Conservation (phyloP, 805 yeast species). For the Wickerhamomyces chaumierensis region DNA sequence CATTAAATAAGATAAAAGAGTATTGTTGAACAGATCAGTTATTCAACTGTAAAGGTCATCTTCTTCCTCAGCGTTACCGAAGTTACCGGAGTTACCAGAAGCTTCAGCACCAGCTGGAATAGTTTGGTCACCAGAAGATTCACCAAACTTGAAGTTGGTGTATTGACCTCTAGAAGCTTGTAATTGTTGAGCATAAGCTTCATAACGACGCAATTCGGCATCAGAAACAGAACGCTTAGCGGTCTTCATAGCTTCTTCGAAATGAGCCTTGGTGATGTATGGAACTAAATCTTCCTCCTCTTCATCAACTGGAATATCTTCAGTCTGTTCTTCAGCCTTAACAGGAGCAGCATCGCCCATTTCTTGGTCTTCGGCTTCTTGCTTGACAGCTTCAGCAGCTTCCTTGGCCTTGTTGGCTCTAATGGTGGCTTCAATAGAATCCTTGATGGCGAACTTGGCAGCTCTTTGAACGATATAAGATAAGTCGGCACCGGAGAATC, state of each 20-base stretch:
- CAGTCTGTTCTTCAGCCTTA: slow-evolving; percentile 20
- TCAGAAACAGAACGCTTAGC: slow-evolving; percentile 97
- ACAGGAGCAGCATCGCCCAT: slow-evolving; percentile 21
- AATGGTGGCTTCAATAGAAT: slow-evolving; percentile 80
- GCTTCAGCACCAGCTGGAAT: slow-evolving; percentile 21
- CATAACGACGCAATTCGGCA: slow-evolving; percentile 96
- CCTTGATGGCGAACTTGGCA: slow-evolving; percentile 97
- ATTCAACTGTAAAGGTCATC: slow-evolving; percentile 45
- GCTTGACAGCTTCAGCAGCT: slow-evolving; percentile 25
- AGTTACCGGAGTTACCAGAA: slow-evolving; percentile 27
- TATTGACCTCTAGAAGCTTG: slow-evolving; percentile 94
- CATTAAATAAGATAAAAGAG: no score
- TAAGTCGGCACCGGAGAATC: slow-evolving; percentile 99
- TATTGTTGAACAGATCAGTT: no score
- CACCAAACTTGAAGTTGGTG: slow-evolving; percentile 74
- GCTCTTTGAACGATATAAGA: slow-evolving; percentile 96
- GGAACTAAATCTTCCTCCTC: slow-evolving; percentile 93
- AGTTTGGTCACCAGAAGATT: slow-evolving; percentile 22
- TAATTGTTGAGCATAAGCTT: slow-evolving; percentile 94
- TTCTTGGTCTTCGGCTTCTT: slow-evolving; percentile 40
- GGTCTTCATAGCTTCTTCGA: slow-evolving; percentile 99
- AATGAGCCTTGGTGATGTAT: slow-evolving; percentile 83
- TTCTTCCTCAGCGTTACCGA: slow-evolving; percentile 39
- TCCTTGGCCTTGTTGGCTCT: slow-evolving; percentile 33
- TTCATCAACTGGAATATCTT: slow-evolving; percentile 47